These are phyloP conservation scores for Coemansia sp. DNA, from an alignment of 192 early-diverging fungal genomes.

Conservation along the genomic window DNA sequence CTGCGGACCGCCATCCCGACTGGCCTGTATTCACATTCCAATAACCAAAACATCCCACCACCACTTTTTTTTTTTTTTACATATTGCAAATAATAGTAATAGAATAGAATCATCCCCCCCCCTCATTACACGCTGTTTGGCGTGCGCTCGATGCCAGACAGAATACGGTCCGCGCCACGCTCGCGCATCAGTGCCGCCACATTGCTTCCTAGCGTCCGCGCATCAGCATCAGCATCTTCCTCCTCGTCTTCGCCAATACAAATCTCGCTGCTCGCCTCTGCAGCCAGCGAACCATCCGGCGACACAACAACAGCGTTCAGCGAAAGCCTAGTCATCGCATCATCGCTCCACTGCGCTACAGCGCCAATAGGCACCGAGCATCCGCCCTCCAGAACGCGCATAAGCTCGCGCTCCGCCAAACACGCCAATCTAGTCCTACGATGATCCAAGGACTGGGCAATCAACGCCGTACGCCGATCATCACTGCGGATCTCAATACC, in stretches of 20 bases:
- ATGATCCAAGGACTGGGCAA: conserved; percentile 67
- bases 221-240: conserved; percentile 32
- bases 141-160: conserved; percentile 53
- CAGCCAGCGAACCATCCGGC: conserved; percentile 73
- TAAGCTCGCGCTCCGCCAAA: conserved; percentile 81
- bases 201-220: conserved; percentile 49
- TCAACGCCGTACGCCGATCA: conserved; percentile 55
- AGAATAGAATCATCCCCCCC: neutral
- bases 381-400: conserved; percentile 91
- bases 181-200: conserved; percentile 56
- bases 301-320: conserved; percentile 74
- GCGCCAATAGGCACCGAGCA: conserved; percentile 96
- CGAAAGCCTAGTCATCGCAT: conserved; percentile 21
- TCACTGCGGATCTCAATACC: conserved; percentile 79
- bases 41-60: too few relatives aligned
- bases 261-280: conserved; percentile 52
- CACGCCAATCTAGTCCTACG: conserved; percentile 66
- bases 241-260: neutral
- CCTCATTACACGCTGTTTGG: neutral
- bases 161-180: conserved; percentile 59
- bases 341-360: conserved; percentile 56
- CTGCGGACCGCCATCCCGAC: conserved; percentile 17
- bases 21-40: conserved; percentile 33
- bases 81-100: too few relatives aligned
- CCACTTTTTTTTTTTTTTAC: too few relatives aligned